Percentiles rank a stretch among this genome's conserved stretches.
phyloP scores from a whole-genome alignment of 306 rosid genomes.

The Gastrolobium villosum region DNA sequence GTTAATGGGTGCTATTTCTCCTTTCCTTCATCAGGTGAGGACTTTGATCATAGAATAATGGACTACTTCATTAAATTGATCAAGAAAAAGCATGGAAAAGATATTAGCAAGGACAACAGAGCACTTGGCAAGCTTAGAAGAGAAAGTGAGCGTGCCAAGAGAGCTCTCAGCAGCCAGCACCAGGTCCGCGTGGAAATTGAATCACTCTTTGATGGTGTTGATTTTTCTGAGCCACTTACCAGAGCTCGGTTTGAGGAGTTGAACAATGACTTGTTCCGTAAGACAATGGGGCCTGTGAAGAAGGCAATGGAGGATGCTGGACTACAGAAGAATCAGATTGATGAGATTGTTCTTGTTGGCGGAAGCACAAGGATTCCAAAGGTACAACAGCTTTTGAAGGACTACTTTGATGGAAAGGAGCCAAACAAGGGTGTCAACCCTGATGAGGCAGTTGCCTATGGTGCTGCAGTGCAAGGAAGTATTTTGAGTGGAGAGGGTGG shows the following conservation, averaged over 20 bases:
- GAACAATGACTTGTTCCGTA: slow-evolving; percentile 96
- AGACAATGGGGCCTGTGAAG: slow-evolving; percentile 99
- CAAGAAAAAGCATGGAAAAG: slow-evolving; percentile 95
- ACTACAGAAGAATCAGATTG: slow-evolving; percentile 86
- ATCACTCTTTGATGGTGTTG: slow-evolving; percentile 90
- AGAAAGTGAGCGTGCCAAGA: slow-evolving; percentile 96
- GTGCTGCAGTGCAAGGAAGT: slow-evolving; percentile 99
- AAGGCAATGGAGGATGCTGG: slow-evolving; percentile 99
- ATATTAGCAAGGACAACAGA: slow-evolving; percentile 97
- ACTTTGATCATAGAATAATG: slow-evolving; percentile 92
- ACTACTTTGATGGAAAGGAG: slow-evolving; percentile 94
- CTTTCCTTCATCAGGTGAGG: slow-evolving; percentile 74
- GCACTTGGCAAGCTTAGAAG: slow-evolving; percentile 97
- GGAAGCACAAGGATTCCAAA: slow-evolving; percentile 98
- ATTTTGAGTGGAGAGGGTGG: slow-evolving; percentile 99
- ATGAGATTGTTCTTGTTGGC: slow-evolving; percentile 96
- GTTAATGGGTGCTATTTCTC: background rate
- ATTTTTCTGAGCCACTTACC: slow-evolving; percentile 92
- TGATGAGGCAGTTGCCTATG: slow-evolving; percentile 97
- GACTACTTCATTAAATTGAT: slow-evolving; percentile 98
- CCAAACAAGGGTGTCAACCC: slow-evolving; percentile 99
- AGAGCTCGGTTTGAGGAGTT: slow-evolving; percentile 95
- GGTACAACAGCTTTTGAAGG: slow-evolving; percentile 94
- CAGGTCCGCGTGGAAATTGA: slow-evolving; percentile 98
- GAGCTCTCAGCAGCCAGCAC: slow-evolving; percentile 99